A percentile compares a stretch with the other conserved stretches of the same genome.
Evolutionary conservation across 345 rosid genomes (phyloP).

Genomic region (Linum trigynum): DNA sequence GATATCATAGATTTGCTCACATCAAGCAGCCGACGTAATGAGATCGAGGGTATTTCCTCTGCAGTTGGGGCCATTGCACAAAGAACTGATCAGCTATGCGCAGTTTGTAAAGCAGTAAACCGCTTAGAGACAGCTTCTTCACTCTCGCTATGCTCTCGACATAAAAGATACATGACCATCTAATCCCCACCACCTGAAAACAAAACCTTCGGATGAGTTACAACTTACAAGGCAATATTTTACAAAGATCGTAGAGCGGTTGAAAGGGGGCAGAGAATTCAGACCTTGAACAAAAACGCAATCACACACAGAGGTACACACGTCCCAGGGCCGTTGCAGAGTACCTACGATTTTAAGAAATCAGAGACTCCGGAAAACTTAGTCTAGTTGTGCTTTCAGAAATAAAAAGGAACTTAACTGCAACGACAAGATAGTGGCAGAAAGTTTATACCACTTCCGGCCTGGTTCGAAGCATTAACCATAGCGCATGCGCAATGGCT

Average conservation of each 20-base stretch:
- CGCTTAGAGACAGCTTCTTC: conserved; percentile 74
- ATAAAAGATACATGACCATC: conserved; percentile 75
- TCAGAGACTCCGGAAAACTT: neutral
- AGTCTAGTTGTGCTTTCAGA: neutral
- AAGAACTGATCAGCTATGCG: conserved; percentile 70
- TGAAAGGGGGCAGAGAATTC: conserved; percentile 1
- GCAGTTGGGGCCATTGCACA: conserved; percentile 88
- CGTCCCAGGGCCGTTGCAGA: conserved; percentile 96
- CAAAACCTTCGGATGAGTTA: conserved; percentile 4
- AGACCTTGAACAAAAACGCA: conserved; percentile 76
- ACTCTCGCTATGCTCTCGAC: conserved; percentile 95
- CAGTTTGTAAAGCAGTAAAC: conserved; percentile 67
- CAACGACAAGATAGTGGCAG: neutral
- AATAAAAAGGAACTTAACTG: neutral
- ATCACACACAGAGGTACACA: conserved; percentile 78
- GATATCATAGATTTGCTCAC: conserved; percentile 18
- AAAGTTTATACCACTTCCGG: conserved; percentile 66
- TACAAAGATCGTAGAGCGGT: neutral
- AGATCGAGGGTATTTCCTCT: conserved; percentile 52
- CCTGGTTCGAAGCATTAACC: conserved; percentile 68
- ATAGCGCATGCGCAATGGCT: conserved; percentile 56
- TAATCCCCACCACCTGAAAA: conserved; percentile 60
- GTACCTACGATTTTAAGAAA: conserved; percentile 34
- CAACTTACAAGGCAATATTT: neutral
- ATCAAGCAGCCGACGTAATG: conserved; percentile 78